These are phyloP conservation scores for Metschnikowia borealis DNA, from an alignment of 805 yeast genomes.

Conservation along the genomic window DNA sequence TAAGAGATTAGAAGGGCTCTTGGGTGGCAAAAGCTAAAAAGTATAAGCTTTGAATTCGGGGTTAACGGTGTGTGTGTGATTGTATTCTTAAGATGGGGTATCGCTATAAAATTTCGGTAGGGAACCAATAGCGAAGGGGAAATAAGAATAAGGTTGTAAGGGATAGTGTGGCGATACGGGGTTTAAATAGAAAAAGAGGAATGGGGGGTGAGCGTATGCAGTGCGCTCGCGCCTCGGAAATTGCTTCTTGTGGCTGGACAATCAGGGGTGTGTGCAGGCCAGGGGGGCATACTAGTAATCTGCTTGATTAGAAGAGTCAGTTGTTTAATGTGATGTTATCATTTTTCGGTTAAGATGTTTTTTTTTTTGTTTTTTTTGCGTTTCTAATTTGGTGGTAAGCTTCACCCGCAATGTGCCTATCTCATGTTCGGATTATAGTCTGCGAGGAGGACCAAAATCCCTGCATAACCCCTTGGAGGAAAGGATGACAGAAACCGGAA, in stretches of 20 bases:
- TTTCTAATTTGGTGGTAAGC: background rate
- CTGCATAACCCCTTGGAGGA: background rate
- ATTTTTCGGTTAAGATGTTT: background rate
- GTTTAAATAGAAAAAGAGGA: constrained; percentile 10
- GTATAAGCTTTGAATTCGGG: background rate
- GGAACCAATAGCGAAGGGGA: background rate
- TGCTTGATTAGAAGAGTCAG: no score
- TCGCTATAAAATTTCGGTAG: background rate
- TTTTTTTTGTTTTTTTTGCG: background rate
- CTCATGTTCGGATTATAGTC: background rate
- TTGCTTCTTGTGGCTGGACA: constrained; percentile 4
- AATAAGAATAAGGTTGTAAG: background rate
- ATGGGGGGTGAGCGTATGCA: constrained; percentile 9
- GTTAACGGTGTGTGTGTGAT: background rate
- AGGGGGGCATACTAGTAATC: no score
- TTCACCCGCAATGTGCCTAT: background rate
- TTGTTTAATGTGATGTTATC: no score
- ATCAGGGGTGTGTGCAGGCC: background rate
- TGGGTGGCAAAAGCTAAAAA: background rate
- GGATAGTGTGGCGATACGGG: constrained; percentile 17
- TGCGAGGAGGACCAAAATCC: background rate
- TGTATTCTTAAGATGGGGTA: background rate
- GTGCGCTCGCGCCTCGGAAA: background rate
- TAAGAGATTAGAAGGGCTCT: background rate
- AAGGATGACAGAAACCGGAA: background rate